Evolutionary conservation across 225 moss, liverwort and hornwort genomes (phyloP).

Genomic region (Bryum argenteum): DNA sequence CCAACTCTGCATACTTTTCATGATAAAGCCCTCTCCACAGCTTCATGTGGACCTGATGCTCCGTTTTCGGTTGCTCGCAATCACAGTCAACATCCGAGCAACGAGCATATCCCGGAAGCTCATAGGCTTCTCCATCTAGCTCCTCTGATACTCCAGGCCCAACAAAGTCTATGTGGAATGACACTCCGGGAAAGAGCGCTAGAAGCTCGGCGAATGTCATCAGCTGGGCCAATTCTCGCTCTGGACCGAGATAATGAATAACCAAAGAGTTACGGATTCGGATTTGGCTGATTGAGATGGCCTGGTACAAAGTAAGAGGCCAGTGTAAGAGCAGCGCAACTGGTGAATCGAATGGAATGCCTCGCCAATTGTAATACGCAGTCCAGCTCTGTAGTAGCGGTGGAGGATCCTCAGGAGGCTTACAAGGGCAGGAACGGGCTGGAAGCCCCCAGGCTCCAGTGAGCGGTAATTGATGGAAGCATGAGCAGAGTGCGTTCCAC

Average conservation of each 20-base stretch:
- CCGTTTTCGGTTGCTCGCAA: slow-evolving; percentile 39
- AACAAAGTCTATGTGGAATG: slow-evolving; percentile 76
- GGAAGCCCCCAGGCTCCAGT: slow-evolving; percentile 62
- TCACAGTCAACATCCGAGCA: slow-evolving; percentile 58
- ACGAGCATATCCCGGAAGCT: slow-evolving; percentile 39
- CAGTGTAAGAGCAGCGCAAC: slow-evolving; percentile 81
- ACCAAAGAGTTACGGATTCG: slow-evolving; percentile 25
- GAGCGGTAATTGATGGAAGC: slow-evolving; percentile 36
- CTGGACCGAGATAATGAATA: slow-evolving; percentile 86
- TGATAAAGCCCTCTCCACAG: slow-evolving; percentile 86
- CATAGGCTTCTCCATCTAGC: slow-evolving; percentile 57
- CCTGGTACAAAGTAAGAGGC: slow-evolving; percentile 79
- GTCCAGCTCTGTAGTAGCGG: slow-evolving; percentile 52
- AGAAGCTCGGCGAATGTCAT: slow-evolving; percentile 70
- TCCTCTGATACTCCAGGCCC: slow-evolving; percentile 46
- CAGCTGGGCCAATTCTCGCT: slow-evolving; percentile 70
- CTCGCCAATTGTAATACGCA: slow-evolving; percentile 75
- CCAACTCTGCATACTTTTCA: slow-evolving; percentile 61
- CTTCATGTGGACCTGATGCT: slow-evolving; percentile 42
- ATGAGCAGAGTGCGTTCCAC: slow-evolving; percentile 72
- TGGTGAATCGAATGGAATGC: slow-evolving; percentile 73
- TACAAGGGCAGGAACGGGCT: slow-evolving; percentile 68
- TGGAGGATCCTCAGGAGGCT: slow-evolving; percentile 38
- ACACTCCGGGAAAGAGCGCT: slow-evolving; percentile 56
- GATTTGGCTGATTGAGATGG: slow-evolving; percentile 43